phyloP scores from a whole-genome alignment of 202 grass and related monocot genomes.

The Eragrostis tef region DNA sequence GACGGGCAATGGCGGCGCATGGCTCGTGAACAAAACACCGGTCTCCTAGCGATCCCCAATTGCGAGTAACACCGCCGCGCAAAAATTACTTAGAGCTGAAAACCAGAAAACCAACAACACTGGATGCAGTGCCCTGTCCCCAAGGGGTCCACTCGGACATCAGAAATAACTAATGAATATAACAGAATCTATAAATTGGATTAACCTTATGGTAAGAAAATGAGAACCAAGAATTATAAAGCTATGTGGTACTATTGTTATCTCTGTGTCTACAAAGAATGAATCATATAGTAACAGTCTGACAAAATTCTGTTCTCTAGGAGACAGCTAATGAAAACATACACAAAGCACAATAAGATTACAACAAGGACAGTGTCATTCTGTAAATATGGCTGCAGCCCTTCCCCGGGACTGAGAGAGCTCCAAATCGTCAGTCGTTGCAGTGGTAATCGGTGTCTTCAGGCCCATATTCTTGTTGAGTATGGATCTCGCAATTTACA shows the following conservation, averaged over 20 bases:
- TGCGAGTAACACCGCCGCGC: too few relatives aligned
- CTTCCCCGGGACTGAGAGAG: constrained; percentile 35
- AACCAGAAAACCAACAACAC: too few relatives aligned
- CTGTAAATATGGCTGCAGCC: constrained; percentile 43
- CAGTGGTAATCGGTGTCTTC: constrained; percentile 14
- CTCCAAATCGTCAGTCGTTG: constrained; percentile 35
- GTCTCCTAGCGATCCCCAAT: too few relatives aligned
- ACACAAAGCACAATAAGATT: constrained; percentile 58
- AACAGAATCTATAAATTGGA: not conserved
- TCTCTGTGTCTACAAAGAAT: constrained; percentile 68
- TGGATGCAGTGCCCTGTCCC: not conserved
- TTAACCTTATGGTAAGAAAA: not conserved
- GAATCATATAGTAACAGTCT: constrained; percentile 46
- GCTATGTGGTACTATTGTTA: constrained; percentile 33
- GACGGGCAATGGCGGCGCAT: too few relatives aligned
- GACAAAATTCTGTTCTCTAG: constrained; percentile 58
- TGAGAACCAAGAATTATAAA: constrained; percentile 14
- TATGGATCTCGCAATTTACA: constrained; percentile 67
- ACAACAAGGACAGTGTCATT: constrained; percentile 54
- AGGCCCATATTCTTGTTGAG: constrained; percentile 37
- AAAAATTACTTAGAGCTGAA: too few relatives aligned
- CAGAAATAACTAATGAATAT: not conserved
- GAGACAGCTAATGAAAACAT: constrained; percentile 45
- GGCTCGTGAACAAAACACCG: too few relatives aligned
- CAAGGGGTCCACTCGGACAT: not conserved